Conservation (phyloP, 441 rosid genomes). For the Aquilaria agallochum region DNA sequence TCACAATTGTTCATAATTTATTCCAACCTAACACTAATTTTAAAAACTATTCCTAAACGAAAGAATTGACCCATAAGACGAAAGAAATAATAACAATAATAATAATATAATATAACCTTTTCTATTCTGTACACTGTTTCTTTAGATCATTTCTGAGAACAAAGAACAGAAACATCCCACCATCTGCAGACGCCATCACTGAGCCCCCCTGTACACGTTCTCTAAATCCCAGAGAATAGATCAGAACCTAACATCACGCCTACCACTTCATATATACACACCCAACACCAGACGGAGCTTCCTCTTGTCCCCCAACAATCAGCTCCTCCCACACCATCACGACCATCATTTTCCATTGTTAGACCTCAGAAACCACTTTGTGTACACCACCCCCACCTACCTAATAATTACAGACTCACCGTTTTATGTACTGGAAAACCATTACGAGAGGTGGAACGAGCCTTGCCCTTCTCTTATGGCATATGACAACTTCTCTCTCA, state of each 20-base stretch:
- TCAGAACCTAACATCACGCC: not conserved
- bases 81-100: too few relatives aligned
- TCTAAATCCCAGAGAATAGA: not conserved
- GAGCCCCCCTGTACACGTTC: too few relatives aligned
- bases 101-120: too few relatives aligned
- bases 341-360: constrained; percentile 1
- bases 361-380: constrained; percentile 8
- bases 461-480: constrained; percentile 99
- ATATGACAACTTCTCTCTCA: constrained; percentile 88
- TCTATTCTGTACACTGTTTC: too few relatives aligned
- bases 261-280: constrained; percentile 18
- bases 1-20: too few relatives aligned
- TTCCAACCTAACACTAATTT: too few relatives aligned
- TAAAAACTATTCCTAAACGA: too few relatives aligned
- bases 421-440: constrained; percentile 16
- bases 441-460: constrained; percentile 91
- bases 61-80: too few relatives aligned
- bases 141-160: too few relatives aligned
- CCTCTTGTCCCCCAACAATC: constrained; percentile 31
- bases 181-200: too few relatives aligned
- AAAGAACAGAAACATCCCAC: too few relatives aligned
- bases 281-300: constrained; percentile 25
- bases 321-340: constrained; percentile 18
- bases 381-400: constrained; percentile 31
- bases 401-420: constrained; percentile 52